Evolutionary conservation across 345 rosid genomes (phyloP).

Genomic region (Citrus australasica): DNA sequence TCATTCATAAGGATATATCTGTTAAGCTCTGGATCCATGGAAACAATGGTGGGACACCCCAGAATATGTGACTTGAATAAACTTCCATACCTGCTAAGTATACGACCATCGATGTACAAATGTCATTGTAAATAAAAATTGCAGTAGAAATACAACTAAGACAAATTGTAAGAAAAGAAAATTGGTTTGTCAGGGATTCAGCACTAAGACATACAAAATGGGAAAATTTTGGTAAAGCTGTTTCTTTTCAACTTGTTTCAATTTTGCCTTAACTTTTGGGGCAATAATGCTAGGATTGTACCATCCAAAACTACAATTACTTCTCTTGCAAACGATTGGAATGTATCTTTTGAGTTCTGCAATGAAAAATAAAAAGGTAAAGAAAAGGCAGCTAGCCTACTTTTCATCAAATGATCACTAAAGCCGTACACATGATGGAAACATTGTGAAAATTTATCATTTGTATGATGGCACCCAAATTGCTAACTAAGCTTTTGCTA

Average conservation of each 20-base stretch:
- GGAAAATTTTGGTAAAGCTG: not conserved
- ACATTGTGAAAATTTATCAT: not conserved
- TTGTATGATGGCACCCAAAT: constrained; percentile 6
- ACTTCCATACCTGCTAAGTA: constrained; percentile 57
- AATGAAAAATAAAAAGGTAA: not conserved
- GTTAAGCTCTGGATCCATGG: constrained; percentile 79
- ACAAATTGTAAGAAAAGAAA: not conserved
- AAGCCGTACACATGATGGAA: not conserved
- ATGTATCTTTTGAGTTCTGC: not conserved
- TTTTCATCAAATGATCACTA: constrained; percentile 9
- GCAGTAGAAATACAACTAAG: not conserved
- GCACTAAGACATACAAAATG: not conserved
- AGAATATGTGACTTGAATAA: constrained; percentile 79
- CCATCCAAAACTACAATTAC: not conserved
- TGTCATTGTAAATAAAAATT: not conserved
- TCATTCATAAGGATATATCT: constrained; percentile 80
- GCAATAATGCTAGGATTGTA: not conserved
- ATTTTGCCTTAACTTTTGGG: not conserved
- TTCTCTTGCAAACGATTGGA: not conserved
- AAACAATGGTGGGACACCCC: constrained; percentile 77
- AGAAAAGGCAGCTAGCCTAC: not conserved
- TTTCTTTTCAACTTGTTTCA: not conserved
- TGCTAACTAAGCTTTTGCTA: not conserved
- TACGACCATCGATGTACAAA: not conserved
- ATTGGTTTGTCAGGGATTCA: not conserved